These are phyloP conservation scores for Mentha longifolia DNA, from an alignment of 257 asterid species.

Conservation along the genomic window DNA sequence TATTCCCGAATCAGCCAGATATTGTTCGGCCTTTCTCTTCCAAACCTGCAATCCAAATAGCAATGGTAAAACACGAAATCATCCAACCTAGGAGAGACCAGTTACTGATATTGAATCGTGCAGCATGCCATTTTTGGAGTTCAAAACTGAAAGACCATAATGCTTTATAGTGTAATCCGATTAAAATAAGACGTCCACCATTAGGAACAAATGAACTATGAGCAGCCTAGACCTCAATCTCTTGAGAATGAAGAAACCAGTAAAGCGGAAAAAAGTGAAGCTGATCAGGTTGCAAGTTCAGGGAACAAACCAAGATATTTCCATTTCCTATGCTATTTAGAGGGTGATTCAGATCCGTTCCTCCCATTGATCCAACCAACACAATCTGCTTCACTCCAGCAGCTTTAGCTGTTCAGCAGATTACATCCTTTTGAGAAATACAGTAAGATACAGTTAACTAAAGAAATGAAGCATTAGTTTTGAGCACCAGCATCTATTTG, in stretches of 20 bases:
- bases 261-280: background rate
- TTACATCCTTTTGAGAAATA: background rate
- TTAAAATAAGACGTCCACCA: no score
- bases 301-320: slow-evolving; percentile 75
- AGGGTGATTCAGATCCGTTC: slow-evolving; percentile 71
- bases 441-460: background rate
- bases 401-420: slow-evolving; percentile 75
- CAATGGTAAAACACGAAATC: background rate
- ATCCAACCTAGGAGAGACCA: background rate
- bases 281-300: background rate
- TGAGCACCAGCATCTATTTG: slow-evolving; percentile 85
- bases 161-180: background rate
- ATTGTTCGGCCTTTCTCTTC: slow-evolving; percentile 95
- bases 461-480: slow-evolving; percentile 5
- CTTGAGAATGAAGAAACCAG: background rate
- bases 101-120: background rate
- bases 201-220: no score
- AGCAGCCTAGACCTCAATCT: background rate
- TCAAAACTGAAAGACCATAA: background rate
- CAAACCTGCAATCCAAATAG: slow-evolving; percentile 55
- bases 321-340: slow-evolving; percentile 86
- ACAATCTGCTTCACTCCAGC: slow-evolving; percentile 95
- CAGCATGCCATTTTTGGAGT: background rate
- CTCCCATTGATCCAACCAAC: slow-evolving; percentile 98
- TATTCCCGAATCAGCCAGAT: slow-evolving; percentile 87